phyloP scores from a whole-genome alignment of 352 stramenopile species.

The Phytopythium boreale region DNA sequence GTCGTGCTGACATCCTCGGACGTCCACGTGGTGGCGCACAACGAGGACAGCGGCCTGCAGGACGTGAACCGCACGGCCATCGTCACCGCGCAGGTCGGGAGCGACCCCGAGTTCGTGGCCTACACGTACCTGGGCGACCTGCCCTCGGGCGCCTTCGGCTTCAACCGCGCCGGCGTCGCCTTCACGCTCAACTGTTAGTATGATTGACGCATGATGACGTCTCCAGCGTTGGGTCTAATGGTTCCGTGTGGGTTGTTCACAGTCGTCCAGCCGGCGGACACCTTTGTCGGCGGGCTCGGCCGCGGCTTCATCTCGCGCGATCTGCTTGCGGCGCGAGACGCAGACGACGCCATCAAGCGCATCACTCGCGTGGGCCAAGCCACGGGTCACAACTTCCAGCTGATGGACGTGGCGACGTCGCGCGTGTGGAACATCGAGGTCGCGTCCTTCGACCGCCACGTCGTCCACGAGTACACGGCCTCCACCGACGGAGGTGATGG shows the following conservation, averaged over 20 bases:
- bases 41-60: slow-evolving; percentile 50
- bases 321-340: slow-evolving; percentile 36
- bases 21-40: slow-evolving; percentile 60
- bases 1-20: slow-evolving; percentile 47
- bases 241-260: background rate
- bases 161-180: slow-evolving; percentile 61
- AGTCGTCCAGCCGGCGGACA: slow-evolving; percentile 69
- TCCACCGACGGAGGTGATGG: slow-evolving; percentile 5
- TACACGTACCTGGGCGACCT: slow-evolving; percentile 76
- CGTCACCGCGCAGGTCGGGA: slow-evolving; percentile 50
- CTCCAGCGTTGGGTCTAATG: background rate
- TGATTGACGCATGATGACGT: background rate
- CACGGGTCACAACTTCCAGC: slow-evolving; percentile 73
- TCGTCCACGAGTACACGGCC: slow-evolving; percentile 33
- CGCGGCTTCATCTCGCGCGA: slow-evolving; percentile 71
- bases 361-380: slow-evolving; percentile 50
- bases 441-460: slow-evolving; percentile 53
- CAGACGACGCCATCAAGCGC: slow-evolving; percentile 47
- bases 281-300: slow-evolving; percentile 52
- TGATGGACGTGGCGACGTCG: slow-evolving; percentile 50
- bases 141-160: slow-evolving; percentile 66
- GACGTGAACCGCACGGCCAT: slow-evolving; percentile 70
- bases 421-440: slow-evolving; percentile 72
- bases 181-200: slow-evolving; percentile 80
- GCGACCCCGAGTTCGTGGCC: slow-evolving; percentile 55